A percentile compares a stretch with the other conserved stretches of the same genome.
Conservation (phyloP, 2,329 filamentous ascomycete species). For the Ceratocystis lukuohia region DNA sequence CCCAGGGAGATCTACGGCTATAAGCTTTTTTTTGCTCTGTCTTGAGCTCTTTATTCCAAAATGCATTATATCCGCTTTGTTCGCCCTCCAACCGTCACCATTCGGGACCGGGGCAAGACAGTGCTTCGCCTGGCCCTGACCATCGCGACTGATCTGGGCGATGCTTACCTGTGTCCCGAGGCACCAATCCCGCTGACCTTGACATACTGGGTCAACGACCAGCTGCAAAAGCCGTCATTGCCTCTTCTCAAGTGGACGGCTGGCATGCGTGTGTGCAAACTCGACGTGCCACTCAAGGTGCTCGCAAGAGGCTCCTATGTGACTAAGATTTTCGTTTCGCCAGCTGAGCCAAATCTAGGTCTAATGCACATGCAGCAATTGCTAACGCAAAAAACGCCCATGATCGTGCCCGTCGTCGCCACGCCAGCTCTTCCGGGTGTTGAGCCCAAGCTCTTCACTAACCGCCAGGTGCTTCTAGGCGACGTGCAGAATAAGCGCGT, state of each 20-base stretch:
- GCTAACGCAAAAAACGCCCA: conserved; percentile 11
- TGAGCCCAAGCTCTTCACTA: conserved; percentile 17
- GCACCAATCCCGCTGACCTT: conserved; percentile 32
- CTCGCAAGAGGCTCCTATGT: conserved; percentile 18
- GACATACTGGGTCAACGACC: conserved; percentile 24
- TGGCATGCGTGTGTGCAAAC: conserved; percentile 32
- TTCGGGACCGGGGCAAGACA: conserved; percentile 20
- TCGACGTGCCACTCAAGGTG: conserved; percentile 19
- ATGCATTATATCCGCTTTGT: conserved; percentile 49
- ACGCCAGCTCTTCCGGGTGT: conserved; percentile 8
- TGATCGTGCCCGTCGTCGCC: conserved; percentile 18
- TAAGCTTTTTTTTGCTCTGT: not conserved
- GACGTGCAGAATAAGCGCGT: conserved; percentile 17
- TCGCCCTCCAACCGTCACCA: conserved; percentile 30
- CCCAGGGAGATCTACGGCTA: not conserved
- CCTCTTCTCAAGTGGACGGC: conserved; percentile 25
- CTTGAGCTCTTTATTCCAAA: not conserved
- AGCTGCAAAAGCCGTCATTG: conserved; percentile 23
- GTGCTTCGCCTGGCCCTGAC: conserved; percentile 36
- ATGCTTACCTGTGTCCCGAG: conserved; percentile 38
- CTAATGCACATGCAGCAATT: conserved; percentile 16
- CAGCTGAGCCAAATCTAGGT: conserved; percentile 15
- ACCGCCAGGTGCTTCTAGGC: conserved; percentile 17
- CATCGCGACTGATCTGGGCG: conserved; percentile 45
- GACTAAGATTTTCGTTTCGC: conserved; percentile 18